Evolutionary conservation across 257 asterid genomes (phyloP).

Genomic region (Forsythia viridissima): DNA sequence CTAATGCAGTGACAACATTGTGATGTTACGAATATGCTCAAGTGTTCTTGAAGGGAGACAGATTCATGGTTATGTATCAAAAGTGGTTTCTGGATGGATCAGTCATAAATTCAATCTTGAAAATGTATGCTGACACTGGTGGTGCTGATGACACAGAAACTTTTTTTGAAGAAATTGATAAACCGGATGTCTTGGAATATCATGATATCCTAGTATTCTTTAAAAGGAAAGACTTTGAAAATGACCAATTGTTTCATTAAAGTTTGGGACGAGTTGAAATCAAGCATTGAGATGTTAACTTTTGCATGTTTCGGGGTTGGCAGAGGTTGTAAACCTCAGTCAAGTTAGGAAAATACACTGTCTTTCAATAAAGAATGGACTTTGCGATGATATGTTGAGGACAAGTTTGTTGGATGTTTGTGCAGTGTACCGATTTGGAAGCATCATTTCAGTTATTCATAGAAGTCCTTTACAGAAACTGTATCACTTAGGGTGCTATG

Average conservation of each 20-base stretch:
- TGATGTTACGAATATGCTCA: slow-evolving; percentile 36
- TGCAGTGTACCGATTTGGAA: slow-evolving; percentile 29
- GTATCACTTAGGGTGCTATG: slow-evolving; percentile 31
- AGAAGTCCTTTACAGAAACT: slow-evolving; percentile 24
- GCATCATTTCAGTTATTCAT: slow-evolving; percentile 30
- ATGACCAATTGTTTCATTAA: no score
- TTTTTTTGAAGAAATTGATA: slow-evolving; percentile 24
- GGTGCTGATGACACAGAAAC: slow-evolving; percentile 27
- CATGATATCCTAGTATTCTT: slow-evolving; percentile 36
- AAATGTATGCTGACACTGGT: slow-evolving; percentile 32
- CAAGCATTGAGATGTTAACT: slow-evolving; percentile 41
- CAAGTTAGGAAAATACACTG: slow-evolving; percentile 37
- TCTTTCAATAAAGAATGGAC: slow-evolving; percentile 39
- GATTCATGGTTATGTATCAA: slow-evolving; percentile 40
- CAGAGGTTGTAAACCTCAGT: slow-evolving; percentile 15
- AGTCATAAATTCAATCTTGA: slow-evolving; percentile 36
- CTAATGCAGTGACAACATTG: slow-evolving; percentile 47
- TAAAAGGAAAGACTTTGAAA: slow-evolving; percentile 14
- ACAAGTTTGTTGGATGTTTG: slow-evolving; percentile 37
- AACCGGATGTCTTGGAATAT: slow-evolving; percentile 38
- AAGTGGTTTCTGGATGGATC: slow-evolving; percentile 40
- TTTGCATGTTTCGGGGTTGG: slow-evolving; percentile 36
- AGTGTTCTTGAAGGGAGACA: slow-evolving; percentile 34
- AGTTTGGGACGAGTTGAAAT: background rate
- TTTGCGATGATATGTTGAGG: slow-evolving; percentile 35